Evolutionary conservation across 257 asterid genomes (phyloP).

Genomic region (Gentiana macrophylla): DNA sequence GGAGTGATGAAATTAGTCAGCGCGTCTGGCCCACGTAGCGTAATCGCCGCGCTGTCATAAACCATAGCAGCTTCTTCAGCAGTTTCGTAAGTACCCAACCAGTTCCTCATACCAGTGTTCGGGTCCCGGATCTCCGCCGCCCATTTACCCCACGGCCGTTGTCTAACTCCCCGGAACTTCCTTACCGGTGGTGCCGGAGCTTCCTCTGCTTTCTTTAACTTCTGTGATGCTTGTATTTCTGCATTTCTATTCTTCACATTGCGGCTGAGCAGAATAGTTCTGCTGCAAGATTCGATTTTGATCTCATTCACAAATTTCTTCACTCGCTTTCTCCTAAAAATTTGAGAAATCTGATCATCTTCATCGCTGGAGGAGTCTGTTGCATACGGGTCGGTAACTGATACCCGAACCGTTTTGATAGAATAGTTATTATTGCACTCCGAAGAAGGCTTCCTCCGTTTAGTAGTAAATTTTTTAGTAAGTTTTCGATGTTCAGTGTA

Average conservation of each 20-base stretch:
- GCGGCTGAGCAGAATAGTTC: neutral
- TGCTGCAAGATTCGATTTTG: neutral
- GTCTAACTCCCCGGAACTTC: constrained; percentile 43
- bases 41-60: constrained; percentile 38
- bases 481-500: constrained; percentile 50
- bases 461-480: constrained; percentile 21
- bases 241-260: constrained; percentile 10
- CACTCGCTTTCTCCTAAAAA: constrained; percentile 41
- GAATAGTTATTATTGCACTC: neutral
- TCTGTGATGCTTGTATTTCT: constrained; percentile 20
- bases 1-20: constrained; percentile 33
- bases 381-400: constrained; percentile 66
- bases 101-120: constrained; percentile 26
- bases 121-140: constrained; percentile 51
- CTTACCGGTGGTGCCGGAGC: constrained; percentile 3
- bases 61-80: constrained; percentile 52
- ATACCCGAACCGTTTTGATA: constrained; percentile 36
- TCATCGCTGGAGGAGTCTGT: constrained; percentile 81
- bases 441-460: constrained; percentile 12
- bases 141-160: constrained; percentile 48
- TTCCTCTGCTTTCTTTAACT: constrained; percentile 20
- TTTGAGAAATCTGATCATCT: constrained; percentile 20
- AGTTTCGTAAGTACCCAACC: constrained; percentile 45
- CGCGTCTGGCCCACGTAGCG: constrained; percentile 42
- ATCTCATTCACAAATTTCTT: constrained; percentile 49